phyloP scores from a whole-genome alignment of 1,139 yeast species.

The Suhomyces anneliseae region DNA sequence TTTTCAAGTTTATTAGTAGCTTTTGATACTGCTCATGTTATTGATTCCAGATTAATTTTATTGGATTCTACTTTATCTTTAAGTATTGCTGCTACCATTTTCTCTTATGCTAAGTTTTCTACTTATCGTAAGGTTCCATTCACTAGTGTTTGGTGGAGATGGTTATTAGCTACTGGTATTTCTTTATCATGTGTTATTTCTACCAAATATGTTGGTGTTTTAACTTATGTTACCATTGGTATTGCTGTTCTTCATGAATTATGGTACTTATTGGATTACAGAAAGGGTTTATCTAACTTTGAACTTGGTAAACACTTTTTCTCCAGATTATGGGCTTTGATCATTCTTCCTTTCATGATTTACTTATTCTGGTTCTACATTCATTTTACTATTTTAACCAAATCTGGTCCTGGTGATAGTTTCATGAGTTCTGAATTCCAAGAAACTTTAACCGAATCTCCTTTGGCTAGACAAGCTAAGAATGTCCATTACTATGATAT shows the following conservation, averaged over 20 bases:
- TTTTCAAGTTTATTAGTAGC: slow-evolving; percentile 81
- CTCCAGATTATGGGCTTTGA: slow-evolving; percentile 72
- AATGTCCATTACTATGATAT: slow-evolving; percentile 73
- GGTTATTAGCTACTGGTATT: slow-evolving; percentile 83
- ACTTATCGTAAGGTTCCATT: slow-evolving; percentile 71
- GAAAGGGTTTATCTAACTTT: slow-evolving; percentile 63
- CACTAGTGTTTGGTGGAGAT: slow-evolving; percentile 74
- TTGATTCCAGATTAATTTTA: slow-evolving; percentile 85
- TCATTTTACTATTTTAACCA: slow-evolving; percentile 76
- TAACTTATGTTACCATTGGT: slow-evolving; percentile 87
- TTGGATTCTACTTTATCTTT: slow-evolving; percentile 87
- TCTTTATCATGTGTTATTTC: slow-evolving; percentile 87
- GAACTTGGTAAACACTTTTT: slow-evolving; percentile 67
- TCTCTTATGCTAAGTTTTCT: slow-evolving; percentile 75
- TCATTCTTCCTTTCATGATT: slow-evolving; percentile 76
- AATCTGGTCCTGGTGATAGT: slow-evolving; percentile 93
- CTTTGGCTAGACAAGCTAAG: slow-evolving; percentile 69
- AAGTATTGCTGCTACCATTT: slow-evolving; percentile 77
- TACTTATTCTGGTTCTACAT: slow-evolving; percentile 92
- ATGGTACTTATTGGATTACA: slow-evolving; percentile 80
- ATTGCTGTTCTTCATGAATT: slow-evolving; percentile 80
- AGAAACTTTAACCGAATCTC: slow-evolving; percentile 83
- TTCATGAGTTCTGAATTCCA: slow-evolving; percentile 95
- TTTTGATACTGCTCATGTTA: slow-evolving; percentile 87
- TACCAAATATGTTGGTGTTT: slow-evolving; percentile 93